Base-by-base conservation (phyloP, 352 stramenopile genomes). In the Plasmopara muralis region DNA sequence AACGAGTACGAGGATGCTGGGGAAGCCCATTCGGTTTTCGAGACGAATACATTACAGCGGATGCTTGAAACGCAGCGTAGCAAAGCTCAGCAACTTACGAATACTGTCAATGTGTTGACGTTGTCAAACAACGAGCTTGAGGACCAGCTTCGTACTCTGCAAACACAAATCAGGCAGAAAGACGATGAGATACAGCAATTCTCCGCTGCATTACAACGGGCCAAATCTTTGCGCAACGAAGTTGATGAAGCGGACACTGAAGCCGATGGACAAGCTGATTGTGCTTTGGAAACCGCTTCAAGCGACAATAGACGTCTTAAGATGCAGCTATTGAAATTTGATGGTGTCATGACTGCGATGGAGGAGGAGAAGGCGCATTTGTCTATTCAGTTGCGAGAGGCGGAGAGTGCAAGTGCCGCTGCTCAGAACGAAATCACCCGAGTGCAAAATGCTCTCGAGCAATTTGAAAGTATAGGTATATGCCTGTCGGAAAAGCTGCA, bases 1-100 rank as follows among this genome's bases (percentile, higher is more conserved):
- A 74, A 83, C 43, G 76, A 83, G 47, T 87, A 78, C 50, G 41
- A 67, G 33, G 76, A 87, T 33, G 73, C 73, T 1, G 68, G 80
- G 44, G 76, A 87, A 43, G 51, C 76, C 8, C 70, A 83, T 15
- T 82, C 25, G 20, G 20, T 25, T 25, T 60, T 57, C 5, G 73
- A 87, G 61, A 68, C 80, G 44, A 69, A 25, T 25, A 25, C 20
- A 25, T 25, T 84, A 43, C 81, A 81, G 47, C 53, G 64, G 12
- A 37, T 57, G 12, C 35, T 73, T 25, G 28, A 42, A 14, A 43
- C 33, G 6, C 50, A 70, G 34, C 46, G 47, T n/a, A 58, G 12
- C 12, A 61, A 70, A 55, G 47, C 38, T 2, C 50, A 68, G 5
- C 52, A 57, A 2, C 50, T 68, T 6, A 60, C 63, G 30, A 20